phyloP scores from a whole-genome alignment of 1,284 basidiomycete genomes.

The Ustanciosporium gigantosporum region DNA sequence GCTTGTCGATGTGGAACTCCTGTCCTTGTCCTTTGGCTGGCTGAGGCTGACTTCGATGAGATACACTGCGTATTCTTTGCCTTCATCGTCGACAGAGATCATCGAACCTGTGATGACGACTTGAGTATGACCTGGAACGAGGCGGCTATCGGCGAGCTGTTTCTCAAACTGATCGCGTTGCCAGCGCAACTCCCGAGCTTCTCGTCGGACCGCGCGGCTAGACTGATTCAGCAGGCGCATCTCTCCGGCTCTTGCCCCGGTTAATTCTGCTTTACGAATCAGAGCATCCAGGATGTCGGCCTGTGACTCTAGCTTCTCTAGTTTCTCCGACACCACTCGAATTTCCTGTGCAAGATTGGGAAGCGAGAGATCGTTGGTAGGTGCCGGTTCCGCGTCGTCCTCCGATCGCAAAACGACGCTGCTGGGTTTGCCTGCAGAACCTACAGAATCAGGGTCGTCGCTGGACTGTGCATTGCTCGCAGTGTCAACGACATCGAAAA shows the following conservation, averaged over 20 bases:
- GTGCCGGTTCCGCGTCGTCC: background rate
- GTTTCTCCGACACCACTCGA: constrained; percentile 66
- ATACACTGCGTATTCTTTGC: constrained; percentile 86
- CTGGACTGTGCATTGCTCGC: background rate
- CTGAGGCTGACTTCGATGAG: constrained; percentile 77
- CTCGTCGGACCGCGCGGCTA: constrained; percentile 76
- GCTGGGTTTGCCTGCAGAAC: background rate
- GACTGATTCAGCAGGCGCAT: constrained; percentile 79
- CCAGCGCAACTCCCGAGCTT: constrained; percentile 80
- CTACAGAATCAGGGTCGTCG: background rate
- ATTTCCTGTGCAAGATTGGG: constrained; percentile 20
- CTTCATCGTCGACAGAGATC: constrained; percentile 67
- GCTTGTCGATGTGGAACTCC: background rate
- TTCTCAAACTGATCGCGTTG: constrained; percentile 68
- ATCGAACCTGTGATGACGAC: constrained; percentile 35
- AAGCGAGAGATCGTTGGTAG: background rate
- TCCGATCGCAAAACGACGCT: too few species aligned
- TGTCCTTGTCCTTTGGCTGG: background rate
- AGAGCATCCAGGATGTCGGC: constrained; percentile 80
- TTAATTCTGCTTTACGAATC: constrained; percentile 89
- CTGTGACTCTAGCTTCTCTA: constrained; percentile 77
- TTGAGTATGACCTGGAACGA: constrained; percentile 75
- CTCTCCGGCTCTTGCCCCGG: constrained; percentile 79
- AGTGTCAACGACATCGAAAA: background rate
- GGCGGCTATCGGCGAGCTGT: constrained; percentile 88